Evolutionary conservation across 2,329 filamentous ascomycete genomes (phyloP), one percentile per base, ranked within the genome.

Genomic region (Aureobasidium leucospermi): DNA sequence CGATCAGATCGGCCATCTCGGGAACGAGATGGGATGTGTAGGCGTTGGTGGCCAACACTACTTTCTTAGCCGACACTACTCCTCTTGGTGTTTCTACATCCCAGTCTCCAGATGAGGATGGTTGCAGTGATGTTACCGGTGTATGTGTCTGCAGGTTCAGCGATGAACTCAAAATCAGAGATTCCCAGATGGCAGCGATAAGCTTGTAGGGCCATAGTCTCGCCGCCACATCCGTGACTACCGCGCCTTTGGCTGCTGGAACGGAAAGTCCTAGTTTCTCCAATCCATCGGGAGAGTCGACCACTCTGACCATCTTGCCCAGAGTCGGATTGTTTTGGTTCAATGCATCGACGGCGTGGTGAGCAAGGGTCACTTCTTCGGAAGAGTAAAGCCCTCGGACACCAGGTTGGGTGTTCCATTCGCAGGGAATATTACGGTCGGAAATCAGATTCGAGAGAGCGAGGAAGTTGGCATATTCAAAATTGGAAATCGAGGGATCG

Each of bases 151-250:
- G 88, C 29, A 93, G 76, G 67, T 91, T 91, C 67, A 91, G 84
- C 9, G 68, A 70, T 0, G 63, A 32, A 1, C 71, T 70, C 16
- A 76, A 72, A 7, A 81, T 67, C 0, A 89, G 78, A 8, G 76
- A 71, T 68, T 89, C 83, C 0, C 96, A 74, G 0, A 92, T 78
- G 73, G 85, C 87, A 1, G 84, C 77, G 1, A 96, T 85, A 16
- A 95, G 81, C 73, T 94, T 95, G 72, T 95, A 96, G 0, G 90
- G 90, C 88, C 88, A 92, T 47, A 90, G 70, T 65, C 84, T 84
- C 0, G 85, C 88, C 0, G 89, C 88, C 43, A 82, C 75, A 42
- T 76, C 75, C 62, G 86, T 86, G 15, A 86, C 74, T 3, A 90
- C 79, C 6, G 85, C 87, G 2, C 85, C 89, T 7, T 79, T 68